Evolutionary conservation across 208 protist genomes (phyloP).

Genomic region (Crithidia acanthocephali): DNA sequence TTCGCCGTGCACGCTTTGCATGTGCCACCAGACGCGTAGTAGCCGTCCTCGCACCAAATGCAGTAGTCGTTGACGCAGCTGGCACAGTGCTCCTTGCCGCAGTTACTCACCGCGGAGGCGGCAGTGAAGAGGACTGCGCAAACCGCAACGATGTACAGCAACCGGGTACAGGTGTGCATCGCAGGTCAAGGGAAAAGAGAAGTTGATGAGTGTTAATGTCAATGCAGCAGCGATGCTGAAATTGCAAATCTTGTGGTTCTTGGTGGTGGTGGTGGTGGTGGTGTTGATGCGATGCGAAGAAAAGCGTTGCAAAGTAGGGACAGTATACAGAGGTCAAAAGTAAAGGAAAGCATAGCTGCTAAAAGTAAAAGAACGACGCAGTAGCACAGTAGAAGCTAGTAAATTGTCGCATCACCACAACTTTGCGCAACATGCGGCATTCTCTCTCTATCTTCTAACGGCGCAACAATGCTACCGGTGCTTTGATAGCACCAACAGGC

Average conservation of each 20-base stretch:
- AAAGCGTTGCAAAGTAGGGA: not conserved
- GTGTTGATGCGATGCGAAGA: too few species aligned
- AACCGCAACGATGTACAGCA: not conserved
- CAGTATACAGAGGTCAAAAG: not conserved
- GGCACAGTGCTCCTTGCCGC: slow-evolving; percentile 11
- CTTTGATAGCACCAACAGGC: too few species aligned
- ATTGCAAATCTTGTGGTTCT: too few species aligned
- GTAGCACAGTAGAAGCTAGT: too few species aligned
- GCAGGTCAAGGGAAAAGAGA: not conserved
- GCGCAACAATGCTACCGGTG: too few species aligned
- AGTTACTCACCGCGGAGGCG: slow-evolving; percentile 3
- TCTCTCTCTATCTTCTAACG: too few species aligned
- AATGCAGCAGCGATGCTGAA: not conserved
- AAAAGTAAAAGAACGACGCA: not conserved
- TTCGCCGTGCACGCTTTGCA: slow-evolving; percentile 14
- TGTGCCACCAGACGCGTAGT: slow-evolving; percentile 6
- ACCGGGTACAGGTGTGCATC: not conserved
- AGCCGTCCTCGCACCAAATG: slow-evolving; percentile 20
- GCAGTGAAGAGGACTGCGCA: not conserved
- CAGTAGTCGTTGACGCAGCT: slow-evolving; percentile 14
- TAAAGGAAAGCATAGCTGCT: not conserved
- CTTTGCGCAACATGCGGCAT: too few species aligned
- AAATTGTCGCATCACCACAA: too few species aligned
- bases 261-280: too few species aligned
- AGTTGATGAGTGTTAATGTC: not conserved